phyloP scores from a whole-genome alignment of 768 basidiomycete genomes.

The Rhodotorula babjevae region DNA sequence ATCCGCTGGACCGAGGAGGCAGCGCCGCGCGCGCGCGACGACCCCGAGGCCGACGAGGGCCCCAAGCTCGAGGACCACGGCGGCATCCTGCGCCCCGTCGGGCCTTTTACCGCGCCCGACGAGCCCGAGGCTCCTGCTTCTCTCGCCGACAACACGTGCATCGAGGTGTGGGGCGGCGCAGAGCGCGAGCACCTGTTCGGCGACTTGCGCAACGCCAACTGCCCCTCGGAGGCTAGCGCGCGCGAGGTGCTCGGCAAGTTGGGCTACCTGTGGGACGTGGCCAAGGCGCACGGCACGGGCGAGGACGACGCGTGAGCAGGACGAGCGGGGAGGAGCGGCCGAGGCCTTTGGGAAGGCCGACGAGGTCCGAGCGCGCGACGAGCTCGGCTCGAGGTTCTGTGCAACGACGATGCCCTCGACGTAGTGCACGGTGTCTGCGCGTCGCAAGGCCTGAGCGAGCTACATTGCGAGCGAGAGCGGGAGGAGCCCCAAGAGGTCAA shows the following conservation, averaged over 20 bases:
- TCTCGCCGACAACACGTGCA: conserved; percentile 83
- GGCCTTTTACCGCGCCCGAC: conserved; percentile 26
- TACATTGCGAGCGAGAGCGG: too few species aligned
- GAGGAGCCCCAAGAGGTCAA: too few species aligned
- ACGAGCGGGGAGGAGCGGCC: too few species aligned
- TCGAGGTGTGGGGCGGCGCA: conserved; percentile 86
- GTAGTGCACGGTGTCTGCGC: too few species aligned
- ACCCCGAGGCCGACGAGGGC: not conserved
- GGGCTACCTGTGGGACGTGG: conserved; percentile 88
- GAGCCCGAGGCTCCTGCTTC: conserved; percentile 50
- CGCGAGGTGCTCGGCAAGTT: conserved; percentile 82
- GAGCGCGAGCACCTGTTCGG: conserved; percentile 72
- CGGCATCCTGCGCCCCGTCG: conserved; percentile 21
- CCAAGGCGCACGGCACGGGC: conserved; percentile 54
- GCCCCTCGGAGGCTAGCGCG: conserved; percentile 63
- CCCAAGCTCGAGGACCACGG: conserved; percentile 8
- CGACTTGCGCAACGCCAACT: conserved; percentile 43
- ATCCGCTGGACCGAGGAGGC: conserved; percentile 92
- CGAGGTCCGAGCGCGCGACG: too few species aligned
- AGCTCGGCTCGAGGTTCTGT: too few species aligned
- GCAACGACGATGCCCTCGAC: too few species aligned
- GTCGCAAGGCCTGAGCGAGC: too few species aligned
- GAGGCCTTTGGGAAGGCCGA: too few species aligned
- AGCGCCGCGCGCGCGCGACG: conserved; percentile 47
- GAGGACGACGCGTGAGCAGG: not conserved